Conservation (phyloP, 2,329 filamentous ascomycete species). For the Pseudogymnoascus sp. region DNA sequence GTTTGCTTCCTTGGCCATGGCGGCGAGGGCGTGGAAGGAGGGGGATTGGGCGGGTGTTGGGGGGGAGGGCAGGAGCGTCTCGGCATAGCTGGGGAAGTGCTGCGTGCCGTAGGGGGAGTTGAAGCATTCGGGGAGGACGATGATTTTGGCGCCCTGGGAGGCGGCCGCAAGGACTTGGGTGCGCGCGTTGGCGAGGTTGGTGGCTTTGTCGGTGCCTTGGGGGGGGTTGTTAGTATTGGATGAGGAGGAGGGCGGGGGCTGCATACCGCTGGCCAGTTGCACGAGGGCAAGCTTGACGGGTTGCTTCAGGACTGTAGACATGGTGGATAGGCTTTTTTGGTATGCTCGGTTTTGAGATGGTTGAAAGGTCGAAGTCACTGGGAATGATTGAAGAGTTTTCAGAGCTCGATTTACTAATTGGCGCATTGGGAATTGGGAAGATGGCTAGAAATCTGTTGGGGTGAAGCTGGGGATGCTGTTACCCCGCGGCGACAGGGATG, state of each 20-base stretch:
- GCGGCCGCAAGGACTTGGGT: conserved; percentile 77
- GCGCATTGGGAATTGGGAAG: neutral
- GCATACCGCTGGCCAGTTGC: conserved; percentile 64
- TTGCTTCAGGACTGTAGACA: conserved; percentile 52
- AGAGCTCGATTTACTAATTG: neutral
- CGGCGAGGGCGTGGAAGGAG: conserved; percentile 74
- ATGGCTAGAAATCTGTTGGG: neutral
- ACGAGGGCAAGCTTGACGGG: conserved; percentile 73
- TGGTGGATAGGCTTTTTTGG: conserved; percentile 14
- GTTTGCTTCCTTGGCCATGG: conserved; percentile 68
- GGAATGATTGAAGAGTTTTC: neutral
- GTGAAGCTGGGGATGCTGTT: neutral
- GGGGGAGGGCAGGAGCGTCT: conserved; percentile 72
- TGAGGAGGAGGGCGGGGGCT: neutral
- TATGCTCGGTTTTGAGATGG: neutral
- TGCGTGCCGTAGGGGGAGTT: conserved; percentile 93
- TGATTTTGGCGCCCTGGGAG: conserved; percentile 65
- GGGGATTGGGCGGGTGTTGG: conserved; percentile 63
- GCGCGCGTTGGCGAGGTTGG: conserved; percentile 74
- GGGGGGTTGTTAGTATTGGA: conserved; percentile 16
- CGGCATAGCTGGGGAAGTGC: conserved; percentile 87
- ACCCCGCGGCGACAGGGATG: neutral
- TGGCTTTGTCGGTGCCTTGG: conserved; percentile 66
- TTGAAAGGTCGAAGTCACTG: neutral
- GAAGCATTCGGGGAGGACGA: conserved; percentile 97